phyloP scores from a whole-genome alignment of 768 basidiomycete genomes.

The Macrolepiota fuliginosa region DNA sequence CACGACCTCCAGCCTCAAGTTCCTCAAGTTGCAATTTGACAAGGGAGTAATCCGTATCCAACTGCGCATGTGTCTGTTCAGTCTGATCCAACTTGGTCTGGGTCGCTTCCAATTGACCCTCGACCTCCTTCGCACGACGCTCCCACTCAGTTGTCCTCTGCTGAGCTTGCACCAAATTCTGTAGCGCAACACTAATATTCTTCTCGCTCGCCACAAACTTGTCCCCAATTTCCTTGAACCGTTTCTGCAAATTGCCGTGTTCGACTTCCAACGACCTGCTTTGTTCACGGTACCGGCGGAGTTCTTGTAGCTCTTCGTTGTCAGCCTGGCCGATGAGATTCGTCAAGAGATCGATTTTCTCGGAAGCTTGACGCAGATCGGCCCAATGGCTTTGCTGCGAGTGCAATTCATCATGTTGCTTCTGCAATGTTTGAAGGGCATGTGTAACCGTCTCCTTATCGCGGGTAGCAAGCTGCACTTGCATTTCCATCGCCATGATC shows the following conservation, averaged over 20 bases:
- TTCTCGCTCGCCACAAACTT: slow-evolving; percentile 62
- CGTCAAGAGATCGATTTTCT: slow-evolving; percentile 71
- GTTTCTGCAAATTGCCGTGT: slow-evolving; percentile 63
- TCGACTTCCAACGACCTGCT: slow-evolving; percentile 67
- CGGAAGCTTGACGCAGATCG: slow-evolving; percentile 63
- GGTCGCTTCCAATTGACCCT: slow-evolving; percentile 58
- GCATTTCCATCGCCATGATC: slow-evolving; percentile 61
- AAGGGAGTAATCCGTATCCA: slow-evolving; percentile 70
- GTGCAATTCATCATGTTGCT: slow-evolving; percentile 55
- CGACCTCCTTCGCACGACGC: slow-evolving; percentile 67
- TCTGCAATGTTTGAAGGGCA: slow-evolving; percentile 50
- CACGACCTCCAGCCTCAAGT: slow-evolving; percentile 65
- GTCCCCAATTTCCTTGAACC: slow-evolving; percentile 67
- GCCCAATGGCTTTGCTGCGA: slow-evolving; percentile 78
- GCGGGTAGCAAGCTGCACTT: slow-evolving; percentile 50
- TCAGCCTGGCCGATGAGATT: slow-evolving; percentile 60
- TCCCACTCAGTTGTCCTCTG: slow-evolving; percentile 85
- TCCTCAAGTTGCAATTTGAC: slow-evolving; percentile 74
- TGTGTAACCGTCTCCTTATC: slow-evolving; percentile 62
- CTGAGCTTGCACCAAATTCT: slow-evolving; percentile 68
- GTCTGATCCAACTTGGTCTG: slow-evolving; percentile 63
- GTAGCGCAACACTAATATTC: slow-evolving; percentile 51
- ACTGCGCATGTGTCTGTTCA: slow-evolving; percentile 61
- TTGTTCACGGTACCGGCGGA: slow-evolving; percentile 63
- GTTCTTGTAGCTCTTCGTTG: slow-evolving; percentile 71